A percentile compares a stretch with the other conserved stretches of the same genome.
phyloP scores from a whole-genome alignment of 179 eudicot genomes.

The Vitellaria paradoxa region DNA sequence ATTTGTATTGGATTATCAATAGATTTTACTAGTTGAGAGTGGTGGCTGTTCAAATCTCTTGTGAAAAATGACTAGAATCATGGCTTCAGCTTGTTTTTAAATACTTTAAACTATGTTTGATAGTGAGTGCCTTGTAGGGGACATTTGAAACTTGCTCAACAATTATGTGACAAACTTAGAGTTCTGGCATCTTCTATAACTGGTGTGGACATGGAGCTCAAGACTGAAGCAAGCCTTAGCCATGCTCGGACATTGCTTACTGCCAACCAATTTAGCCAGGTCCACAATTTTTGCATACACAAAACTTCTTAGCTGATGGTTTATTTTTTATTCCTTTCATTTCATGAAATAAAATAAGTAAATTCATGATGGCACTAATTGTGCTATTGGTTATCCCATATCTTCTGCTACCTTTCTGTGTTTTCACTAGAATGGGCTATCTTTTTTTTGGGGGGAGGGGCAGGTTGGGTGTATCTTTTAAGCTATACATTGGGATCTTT shows the following conservation, averaged over 20 bases:
- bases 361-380: not conserved
- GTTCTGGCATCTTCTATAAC: slow-evolving; percentile 82
- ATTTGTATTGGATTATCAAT: not conserved
- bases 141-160: slow-evolving; percentile 79
- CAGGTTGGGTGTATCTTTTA: not conserved
- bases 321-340: not conserved
- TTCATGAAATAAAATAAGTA: not conserved
- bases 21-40: not conserved
- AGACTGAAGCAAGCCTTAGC: slow-evolving; percentile 86
- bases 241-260: slow-evolving; percentile 92
- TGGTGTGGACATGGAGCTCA: slow-evolving; percentile 87
- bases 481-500: not conserved
- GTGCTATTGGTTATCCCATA: not conserved
- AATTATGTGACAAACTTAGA: slow-evolving; percentile 82
- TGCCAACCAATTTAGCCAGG: slow-evolving; percentile 91
- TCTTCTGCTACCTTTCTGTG: not conserved
- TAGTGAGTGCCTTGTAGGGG: slow-evolving; percentile 50
- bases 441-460: too few species aligned
- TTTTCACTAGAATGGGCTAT: not conserved
- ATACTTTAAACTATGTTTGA: not conserved
- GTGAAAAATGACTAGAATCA: not conserved
- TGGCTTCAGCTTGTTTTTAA: slow-evolving; percentile 7
- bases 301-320: not conserved
- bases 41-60: too few species aligned
- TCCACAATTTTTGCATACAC: slow-evolving; percentile 12